Evolutionary conservation across 2,329 filamentous ascomycete genomes (phyloP), one percentile per base, ranked within the genome.

Genomic region (Fusarium xyrophilum): DNA sequence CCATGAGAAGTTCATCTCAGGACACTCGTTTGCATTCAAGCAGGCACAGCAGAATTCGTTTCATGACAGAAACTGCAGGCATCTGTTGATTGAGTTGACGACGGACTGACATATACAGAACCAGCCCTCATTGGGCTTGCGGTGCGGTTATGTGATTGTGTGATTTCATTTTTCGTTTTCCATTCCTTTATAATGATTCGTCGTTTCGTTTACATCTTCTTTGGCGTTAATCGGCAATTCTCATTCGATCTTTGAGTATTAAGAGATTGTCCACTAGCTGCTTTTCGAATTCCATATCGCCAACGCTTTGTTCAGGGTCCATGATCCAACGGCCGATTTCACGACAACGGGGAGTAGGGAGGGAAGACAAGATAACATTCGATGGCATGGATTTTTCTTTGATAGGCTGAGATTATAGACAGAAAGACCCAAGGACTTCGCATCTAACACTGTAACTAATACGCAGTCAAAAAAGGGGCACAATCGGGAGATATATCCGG

Each of bases 401-500:
- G 64, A 74, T 69, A 66, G 74, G 68, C 68, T 74, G 76, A 77
- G 71, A 76, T 63, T 71, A 79, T 77, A 79, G 76, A 79, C 73
- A 77, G 73, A 79, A 69, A 76, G 69, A 76, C 48, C 54, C 64
- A 57, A 69, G 68, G 63, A 48, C 69, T 69, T 70, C 68, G 70
- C 73, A 77, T 75, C 70, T 72, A 75, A 63, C 72, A 70, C 52
- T 79, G 77, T 78, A 78, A 74, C 71, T 78, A 78, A 78, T 79
- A 77, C 73, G 74, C 72, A 70, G 76, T 65, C 63, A 76, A 77
- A 77, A 78, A 76, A 69, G 70, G 73, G 67, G 65, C 67, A 69
- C 68, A 72, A 69, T 77, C 42, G 61, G 61, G 75, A 74, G 76
- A 60, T 76, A 77, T 73, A 71, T 69, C 66, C 65, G 70, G 72